Evolutionary conservation across 192 early-diverging fungal genomes (phyloP).

Genomic region (Diversispora epigaea): DNA sequence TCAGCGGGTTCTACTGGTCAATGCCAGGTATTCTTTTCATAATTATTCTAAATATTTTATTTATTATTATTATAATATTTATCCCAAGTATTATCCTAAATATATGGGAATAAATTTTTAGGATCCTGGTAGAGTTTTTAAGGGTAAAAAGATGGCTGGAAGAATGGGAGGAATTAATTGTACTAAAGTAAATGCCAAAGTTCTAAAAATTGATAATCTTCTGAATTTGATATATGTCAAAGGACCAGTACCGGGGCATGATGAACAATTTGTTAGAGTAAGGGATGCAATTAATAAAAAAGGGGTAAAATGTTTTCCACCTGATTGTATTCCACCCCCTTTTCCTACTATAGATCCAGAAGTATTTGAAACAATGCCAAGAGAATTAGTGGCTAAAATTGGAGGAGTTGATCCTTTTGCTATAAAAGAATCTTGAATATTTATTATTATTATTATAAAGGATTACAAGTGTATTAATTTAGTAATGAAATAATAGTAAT

Average conservation of each 20-base stretch:
- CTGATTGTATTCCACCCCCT: constrained; percentile 58
- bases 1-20: constrained; percentile 86
- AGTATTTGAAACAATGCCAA: constrained; percentile 44
- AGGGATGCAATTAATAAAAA: constrained; percentile 82
- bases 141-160: constrained; percentile 98
- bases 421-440: constrained; percentile 42
- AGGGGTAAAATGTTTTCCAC: constrained; percentile 62
- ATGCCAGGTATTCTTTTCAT: constrained; percentile 55
- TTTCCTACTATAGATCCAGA: constrained; percentile 69
- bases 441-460: no score
- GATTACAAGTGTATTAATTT: no score
- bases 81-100: neutral
- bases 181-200: constrained; percentile 79
- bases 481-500: no score
- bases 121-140: constrained; percentile 86
- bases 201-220: constrained; percentile 82
- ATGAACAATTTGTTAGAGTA: constrained; percentile 82
- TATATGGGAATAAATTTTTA: constrained; percentile 17
- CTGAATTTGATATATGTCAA: constrained; percentile 92
- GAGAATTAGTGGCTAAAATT: constrained; percentile 50
- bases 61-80: neutral
- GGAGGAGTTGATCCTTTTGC: constrained; percentile 51
- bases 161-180: constrained; percentile 85
- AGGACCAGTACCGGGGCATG: constrained; percentile 85
- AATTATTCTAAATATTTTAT: neutral